phyloP scores from a whole-genome alignment of 1,139 yeast genomes.

The Spencermartinsiella ligniputridi region DNA sequence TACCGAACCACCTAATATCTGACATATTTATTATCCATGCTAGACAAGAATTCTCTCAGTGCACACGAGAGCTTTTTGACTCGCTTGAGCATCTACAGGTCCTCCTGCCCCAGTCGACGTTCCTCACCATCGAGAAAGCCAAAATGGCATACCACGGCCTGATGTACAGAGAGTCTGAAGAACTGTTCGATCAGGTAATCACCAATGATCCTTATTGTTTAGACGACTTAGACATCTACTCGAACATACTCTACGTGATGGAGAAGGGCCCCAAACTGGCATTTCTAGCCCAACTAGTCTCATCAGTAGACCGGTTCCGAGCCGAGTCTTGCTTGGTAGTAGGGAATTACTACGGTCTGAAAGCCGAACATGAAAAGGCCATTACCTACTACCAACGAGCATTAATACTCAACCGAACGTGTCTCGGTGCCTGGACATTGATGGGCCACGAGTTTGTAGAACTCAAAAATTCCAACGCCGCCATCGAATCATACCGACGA shows the following conservation, averaged over 20 bases:
- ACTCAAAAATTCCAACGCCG: conserved; percentile 93
- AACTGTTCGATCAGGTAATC: conserved; percentile 69
- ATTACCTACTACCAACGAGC: conserved; percentile 92
- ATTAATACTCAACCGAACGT: conserved; percentile 69
- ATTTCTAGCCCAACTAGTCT: conserved; percentile 79
- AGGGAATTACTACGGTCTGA: conserved; percentile 89
- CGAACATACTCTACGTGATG: conserved; percentile 92
- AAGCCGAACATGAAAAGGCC: conserved; percentile 92
- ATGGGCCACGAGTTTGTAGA: conserved; percentile 99
- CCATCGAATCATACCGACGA: conserved; percentile 89
- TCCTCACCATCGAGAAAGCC: conserved; percentile 76
- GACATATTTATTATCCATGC: conserved; percentile 65
- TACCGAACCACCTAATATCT: conserved; percentile 39
- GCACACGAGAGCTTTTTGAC: conserved; percentile 40
- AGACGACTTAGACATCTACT: conserved; percentile 87
- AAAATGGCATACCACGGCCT: conserved; percentile 72
- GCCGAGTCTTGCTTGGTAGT: conserved; percentile 94
- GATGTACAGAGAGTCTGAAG: conserved; percentile 77
- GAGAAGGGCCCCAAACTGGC: conserved; percentile 83
- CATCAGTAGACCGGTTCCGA: conserved; percentile 77
- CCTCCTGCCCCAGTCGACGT: conserved; percentile 68
- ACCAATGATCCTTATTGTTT: conserved; percentile 77
- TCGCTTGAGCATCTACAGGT: conserved; percentile 45
- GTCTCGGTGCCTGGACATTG: conserved; percentile 92
- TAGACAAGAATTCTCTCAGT: conserved; percentile 77